phyloP scores from a whole-genome alignment of 2,329 filamentous ascomycete genomes.

The Aspergillus neotritici region DNA sequence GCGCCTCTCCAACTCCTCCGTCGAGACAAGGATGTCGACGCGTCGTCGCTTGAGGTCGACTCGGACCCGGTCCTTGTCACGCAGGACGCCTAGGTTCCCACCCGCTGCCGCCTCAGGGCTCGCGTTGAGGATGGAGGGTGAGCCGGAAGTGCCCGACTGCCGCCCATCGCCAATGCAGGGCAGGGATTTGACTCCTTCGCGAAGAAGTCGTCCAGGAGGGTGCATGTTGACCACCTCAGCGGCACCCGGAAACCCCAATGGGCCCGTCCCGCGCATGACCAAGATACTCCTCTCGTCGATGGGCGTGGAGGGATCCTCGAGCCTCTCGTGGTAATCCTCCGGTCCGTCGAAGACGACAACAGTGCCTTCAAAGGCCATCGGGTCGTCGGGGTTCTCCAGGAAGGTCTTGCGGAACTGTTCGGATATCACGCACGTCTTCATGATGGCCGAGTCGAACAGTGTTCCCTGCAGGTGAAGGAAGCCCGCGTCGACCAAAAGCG shows the following conservation, averaged over 20 bases:
- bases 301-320: slow-evolving; percentile 37
- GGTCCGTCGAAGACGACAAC: slow-evolving; percentile 49
- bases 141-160: slow-evolving; percentile 52
- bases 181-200: slow-evolving; percentile 43
- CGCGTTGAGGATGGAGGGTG: slow-evolving; percentile 52
- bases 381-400: slow-evolving; percentile 43
- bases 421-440: slow-evolving; percentile 50
- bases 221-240: slow-evolving; percentile 52
- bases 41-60: slow-evolving; percentile 47
- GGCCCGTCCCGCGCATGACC: slow-evolving; percentile 47
- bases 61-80: slow-evolving; percentile 46
- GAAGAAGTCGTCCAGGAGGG: slow-evolving; percentile 42
- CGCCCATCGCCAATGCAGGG: slow-evolving; percentile 52
- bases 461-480: slow-evolving; percentile 48
- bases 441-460: slow-evolving; percentile 49
- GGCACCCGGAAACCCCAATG: slow-evolving; percentile 47
- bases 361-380: slow-evolving; percentile 45
- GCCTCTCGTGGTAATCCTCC: slow-evolving; percentile 43
- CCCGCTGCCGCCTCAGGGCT: slow-evolving; percentile 52
- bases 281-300: slow-evolving; percentile 43
- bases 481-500: slow-evolving; percentile 47
- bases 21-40: slow-evolving; percentile 45
- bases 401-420: slow-evolving; percentile 42
- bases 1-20: slow-evolving; percentile 39
- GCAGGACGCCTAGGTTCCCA: slow-evolving; percentile 49